Conservation (phyloP, 1,139 yeast species). For the Pichia sorboxylosa region DNA sequence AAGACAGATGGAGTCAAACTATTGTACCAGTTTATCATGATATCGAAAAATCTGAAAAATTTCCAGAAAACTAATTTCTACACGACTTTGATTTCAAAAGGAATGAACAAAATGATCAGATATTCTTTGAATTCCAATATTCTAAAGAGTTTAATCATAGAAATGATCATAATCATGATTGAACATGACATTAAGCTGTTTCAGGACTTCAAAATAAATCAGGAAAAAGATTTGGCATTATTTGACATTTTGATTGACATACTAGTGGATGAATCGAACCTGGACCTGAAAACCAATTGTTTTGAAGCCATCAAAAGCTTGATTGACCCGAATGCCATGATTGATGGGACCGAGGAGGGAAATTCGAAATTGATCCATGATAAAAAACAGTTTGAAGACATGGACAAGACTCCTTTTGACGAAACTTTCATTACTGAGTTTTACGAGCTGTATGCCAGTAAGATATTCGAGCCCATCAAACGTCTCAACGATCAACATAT, state of each 20-base stretch:
- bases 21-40: slow-evolving; percentile 67
- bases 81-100: slow-evolving; percentile 50
- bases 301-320: slow-evolving; percentile 70
- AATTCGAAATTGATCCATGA: background rate
- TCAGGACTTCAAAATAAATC: slow-evolving; percentile 21
- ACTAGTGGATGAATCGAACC: slow-evolving; percentile 49
- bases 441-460: slow-evolving; percentile 50
- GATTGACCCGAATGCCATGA: slow-evolving; percentile 38
- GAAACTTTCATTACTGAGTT: slow-evolving; percentile 49
- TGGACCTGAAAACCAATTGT: slow-evolving; percentile 72
- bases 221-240: slow-evolving; percentile 60
- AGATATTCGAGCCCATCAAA: slow-evolving; percentile 42
- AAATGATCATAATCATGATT: slow-evolving; percentile 65
- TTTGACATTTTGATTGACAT: slow-evolving; percentile 50
- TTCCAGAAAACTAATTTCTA: slow-evolving; percentile 58
- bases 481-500: slow-evolving; percentile 6
- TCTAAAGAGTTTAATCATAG: slow-evolving; percentile 77
- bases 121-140: slow-evolving; percentile 63
- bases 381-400: too few species aligned
- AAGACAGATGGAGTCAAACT: slow-evolving; percentile 66
- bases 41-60: slow-evolving; percentile 60
- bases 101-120: slow-evolving; percentile 57
- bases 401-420: too few species aligned
- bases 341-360: background rate
- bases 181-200: slow-evolving; percentile 74